Evolutionary conservation across 371 early-diverging fungal species (phyloP), one percentile per base, ranked within the genome.

Genomic region (Rhizopus stolonifer): DNA sequence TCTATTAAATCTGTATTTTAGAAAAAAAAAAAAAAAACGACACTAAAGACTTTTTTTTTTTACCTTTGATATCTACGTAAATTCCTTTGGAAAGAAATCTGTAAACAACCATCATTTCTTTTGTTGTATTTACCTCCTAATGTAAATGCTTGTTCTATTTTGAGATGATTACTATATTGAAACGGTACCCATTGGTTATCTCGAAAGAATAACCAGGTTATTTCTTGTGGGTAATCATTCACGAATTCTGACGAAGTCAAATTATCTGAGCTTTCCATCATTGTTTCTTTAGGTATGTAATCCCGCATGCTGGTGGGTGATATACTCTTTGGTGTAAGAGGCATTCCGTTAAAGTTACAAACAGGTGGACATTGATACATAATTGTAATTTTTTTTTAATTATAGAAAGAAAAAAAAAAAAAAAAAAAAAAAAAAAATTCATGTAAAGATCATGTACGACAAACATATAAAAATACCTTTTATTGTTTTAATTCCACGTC

Each of bases 41-140:
- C 31, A 3, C 8, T 19, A 33, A 10, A 0, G 13, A 40, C 19
- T 24, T 21, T n/a, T n/a, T 15, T 11, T 15, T 33, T 49, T 6
- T 63, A 65, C 76, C 76, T 64, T 69, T 69, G 23, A 77, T 70
- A 46, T 77, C 77, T n/a, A 77, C 77, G 53, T 77, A 77, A 18
- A 77, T 72, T 24, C 77, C 75, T 74, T 46, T 24, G 13, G 17
- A 50, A 19, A 38, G 19, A 26, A 0, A 47, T 0, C 18, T 3
- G 11, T 31, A 9, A 46, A 45, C 14, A 55, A 13, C 14, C 3
- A 36, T 23, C 22, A 17, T 0, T 14, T 48, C 0, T 19, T 11
- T 18, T 14, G 29, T 11, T 51, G 18, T 19, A 36, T 38, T 45
- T 75, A 75, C 76, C 77, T 55, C 77, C 77, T 46, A 77, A 60